A percentile compares a stretch with the other conserved stretches of the same genome.
phyloP scores from a whole-genome alignment of 768 basidiomycete genomes.

The Hericium rajendrae region DNA sequence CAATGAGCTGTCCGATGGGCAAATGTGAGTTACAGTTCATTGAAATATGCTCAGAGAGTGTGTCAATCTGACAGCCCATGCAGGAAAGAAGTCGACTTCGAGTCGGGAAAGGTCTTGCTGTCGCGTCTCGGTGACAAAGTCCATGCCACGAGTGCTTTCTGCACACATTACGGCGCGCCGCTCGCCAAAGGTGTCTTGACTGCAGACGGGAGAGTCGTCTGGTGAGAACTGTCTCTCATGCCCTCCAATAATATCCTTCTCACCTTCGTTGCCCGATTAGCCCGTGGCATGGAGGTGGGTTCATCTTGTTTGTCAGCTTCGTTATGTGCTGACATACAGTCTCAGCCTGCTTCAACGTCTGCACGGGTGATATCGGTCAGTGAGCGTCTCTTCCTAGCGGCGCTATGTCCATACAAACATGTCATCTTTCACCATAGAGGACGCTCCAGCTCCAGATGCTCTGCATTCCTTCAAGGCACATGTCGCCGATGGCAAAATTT shows the following conservation, averaged over 20 bases:
- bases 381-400: conserved; percentile 10
- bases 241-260: not conserved
- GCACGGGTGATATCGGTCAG: conserved; percentile 73
- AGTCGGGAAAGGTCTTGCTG: conserved; percentile 67
- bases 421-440: conserved; percentile 42
- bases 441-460: conserved; percentile 76
- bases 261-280: conserved; percentile 22
- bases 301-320: not conserved
- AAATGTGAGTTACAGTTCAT: conserved; percentile 31
- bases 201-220: conserved; percentile 70
- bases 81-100: conserved; percentile 82
- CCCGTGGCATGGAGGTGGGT: conserved; percentile 80
- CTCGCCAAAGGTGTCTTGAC: conserved; percentile 74
- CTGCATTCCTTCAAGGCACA: conserved; percentile 70
- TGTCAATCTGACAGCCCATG: not conserved
- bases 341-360: conserved; percentile 79
- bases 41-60: not conserved
- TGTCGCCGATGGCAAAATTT: conserved; percentile 62
- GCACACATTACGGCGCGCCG: conserved; percentile 90
- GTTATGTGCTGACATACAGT: not conserved
- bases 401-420: not conserved
- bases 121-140: conserved; percentile 68
- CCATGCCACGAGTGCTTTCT: conserved; percentile 74
- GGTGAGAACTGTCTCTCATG: conserved; percentile 32
- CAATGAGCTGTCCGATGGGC: conserved; percentile 41